phyloP scores from a whole-genome alignment of 1,284 basidiomycete species.

The Phlebopus sp. region DNA sequence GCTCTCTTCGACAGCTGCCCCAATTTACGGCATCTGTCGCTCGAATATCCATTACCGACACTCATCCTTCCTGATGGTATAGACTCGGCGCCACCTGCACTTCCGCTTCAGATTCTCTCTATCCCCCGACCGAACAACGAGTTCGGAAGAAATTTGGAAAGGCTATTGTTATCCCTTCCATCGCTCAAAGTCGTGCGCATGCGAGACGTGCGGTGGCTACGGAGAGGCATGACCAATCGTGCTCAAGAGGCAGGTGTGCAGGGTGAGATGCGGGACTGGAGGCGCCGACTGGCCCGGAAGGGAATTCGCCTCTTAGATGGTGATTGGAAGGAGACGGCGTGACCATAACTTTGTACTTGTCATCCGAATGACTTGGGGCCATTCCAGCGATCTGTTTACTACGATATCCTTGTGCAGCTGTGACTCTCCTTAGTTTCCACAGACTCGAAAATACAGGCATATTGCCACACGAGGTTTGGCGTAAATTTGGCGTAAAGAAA shows the following conservation, averaged over 20 bases:
- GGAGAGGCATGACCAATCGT: conserved; percentile 57
- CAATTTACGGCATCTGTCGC: conserved; percentile 59
- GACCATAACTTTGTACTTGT: conserved; percentile 6
- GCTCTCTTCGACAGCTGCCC: conserved; percentile 55
- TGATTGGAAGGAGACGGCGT: conserved; percentile 57
- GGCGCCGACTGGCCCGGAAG: conserved; percentile 51
- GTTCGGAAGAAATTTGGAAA: conserved; percentile 54
- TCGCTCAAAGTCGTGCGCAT: conserved; percentile 54
- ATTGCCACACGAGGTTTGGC: background rate
- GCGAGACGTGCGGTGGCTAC: conserved; percentile 68
- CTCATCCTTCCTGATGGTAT: conserved; percentile 36
- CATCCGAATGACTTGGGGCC: conserved; percentile 1
- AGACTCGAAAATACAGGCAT: background rate
- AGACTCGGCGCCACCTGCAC: conserved; percentile 32
- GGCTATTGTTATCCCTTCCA: conserved; percentile 55
- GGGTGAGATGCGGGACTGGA: conserved; percentile 75
- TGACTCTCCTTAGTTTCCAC: conserved; percentile 4
- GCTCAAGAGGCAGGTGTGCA: conserved; percentile 72
- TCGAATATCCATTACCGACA: conserved; percentile 60
- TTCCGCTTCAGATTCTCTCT: conserved; percentile 63
- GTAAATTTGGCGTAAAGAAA: too few species aligned
- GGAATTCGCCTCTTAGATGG: conserved; percentile 62
- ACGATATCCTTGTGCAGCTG: background rate
- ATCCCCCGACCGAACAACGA: conserved; percentile 64
- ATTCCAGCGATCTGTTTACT: conserved; percentile 11